Conservation (phyloP, 2,329 filamentous ascomycete genomes). For the Aspergillus sp. region DNA sequence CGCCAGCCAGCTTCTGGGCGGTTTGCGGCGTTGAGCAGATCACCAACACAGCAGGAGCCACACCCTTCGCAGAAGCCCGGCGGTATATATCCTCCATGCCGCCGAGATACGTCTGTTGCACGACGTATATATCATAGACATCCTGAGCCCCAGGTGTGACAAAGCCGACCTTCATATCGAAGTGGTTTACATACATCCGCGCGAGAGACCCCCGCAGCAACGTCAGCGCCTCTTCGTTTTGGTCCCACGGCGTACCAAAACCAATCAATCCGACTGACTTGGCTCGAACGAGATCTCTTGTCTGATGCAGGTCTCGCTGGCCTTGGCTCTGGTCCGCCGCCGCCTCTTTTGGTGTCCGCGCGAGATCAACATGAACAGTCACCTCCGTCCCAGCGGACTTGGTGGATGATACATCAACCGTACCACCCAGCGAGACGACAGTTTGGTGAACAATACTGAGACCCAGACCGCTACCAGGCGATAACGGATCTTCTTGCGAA, state of each 20-base stretch:
- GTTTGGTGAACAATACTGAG: conserved; percentile 11
- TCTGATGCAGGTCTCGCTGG: neutral
- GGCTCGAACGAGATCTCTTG: neutral
- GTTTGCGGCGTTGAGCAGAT: conserved; percentile 7
- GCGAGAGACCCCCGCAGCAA: neutral
- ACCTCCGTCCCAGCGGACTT: conserved; percentile 7
- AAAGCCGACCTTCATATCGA: conserved; percentile 1
- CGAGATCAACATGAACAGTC: neutral
- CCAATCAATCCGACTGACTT: conserved; percentile 7
- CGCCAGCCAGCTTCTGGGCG: conserved; percentile 1
- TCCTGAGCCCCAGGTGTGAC: neutral
- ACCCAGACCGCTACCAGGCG: conserved; percentile 6
- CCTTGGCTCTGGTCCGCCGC: neutral
- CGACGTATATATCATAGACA: conserved; percentile 7
- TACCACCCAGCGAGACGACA: conserved; percentile 1
- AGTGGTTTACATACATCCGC: neutral
- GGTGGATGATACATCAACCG: conserved; percentile 1
- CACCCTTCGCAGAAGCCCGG: neutral
- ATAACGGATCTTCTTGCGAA: conserved; percentile 10
- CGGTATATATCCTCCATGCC: neutral
- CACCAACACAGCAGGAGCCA: neutral
- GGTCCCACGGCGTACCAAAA: neutral
- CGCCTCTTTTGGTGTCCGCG: neutral
- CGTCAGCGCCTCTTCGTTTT: neutral
- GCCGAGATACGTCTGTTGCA: neutral